Evolutionary conservation across 139 green algal species (phyloP), one percentile per base, ranked within the genome.

Genomic region (Diplosphaera chodatii): DNA sequence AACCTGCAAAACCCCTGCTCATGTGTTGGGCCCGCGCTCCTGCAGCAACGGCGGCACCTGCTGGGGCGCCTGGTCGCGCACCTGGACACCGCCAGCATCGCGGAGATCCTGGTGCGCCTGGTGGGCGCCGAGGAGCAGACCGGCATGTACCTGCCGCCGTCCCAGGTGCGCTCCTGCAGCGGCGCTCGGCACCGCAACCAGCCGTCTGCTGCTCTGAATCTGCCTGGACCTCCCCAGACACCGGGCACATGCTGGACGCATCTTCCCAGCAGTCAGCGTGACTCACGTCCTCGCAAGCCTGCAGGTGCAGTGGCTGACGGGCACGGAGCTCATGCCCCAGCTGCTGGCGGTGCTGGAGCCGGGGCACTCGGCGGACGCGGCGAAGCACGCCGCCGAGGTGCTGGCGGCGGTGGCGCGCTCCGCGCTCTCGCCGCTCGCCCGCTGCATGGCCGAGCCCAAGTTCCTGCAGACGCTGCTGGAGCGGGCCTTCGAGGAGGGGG

Each of bases 101-200:
- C 91, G 3, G 92, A 97, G 62, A 27, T 78, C 28, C 70, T 97
- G 56, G 86, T 92, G 71, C 85, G 87, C 22, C 76, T 96, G 28
- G 79, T 92, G 48, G 91, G 92, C 20, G 90, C 87, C 0, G 92
- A 95, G 56, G 91, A 96, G 40, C 86, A 89, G 69, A 68, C 55
- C 25, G 28, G 21, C 18, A 37, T 32, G 22, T 63, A 72, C 22
- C 10, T 74, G 28, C 28, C 23, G 21, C 21, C 69, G 3, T 48
- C 37, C 8, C 37, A 48, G 37, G 37, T 48, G 37, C 37, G 37
- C 8, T 8, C 13, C 37, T 48, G 8, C 37, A n/a, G n/a, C n/a
- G n/a, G n/a, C n/a, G n/a, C n/a, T n/a, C n/a, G n/a, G n/a, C n/a
- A n/a, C n/a, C n/a, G n/a, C n/a, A n/a, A n/a, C n/a, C n/a, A n/a